Evolutionary conservation across 1,284 basidiomycete genomes (phyloP).

Genomic region (Cystobasidiaceae sp.): DNA sequence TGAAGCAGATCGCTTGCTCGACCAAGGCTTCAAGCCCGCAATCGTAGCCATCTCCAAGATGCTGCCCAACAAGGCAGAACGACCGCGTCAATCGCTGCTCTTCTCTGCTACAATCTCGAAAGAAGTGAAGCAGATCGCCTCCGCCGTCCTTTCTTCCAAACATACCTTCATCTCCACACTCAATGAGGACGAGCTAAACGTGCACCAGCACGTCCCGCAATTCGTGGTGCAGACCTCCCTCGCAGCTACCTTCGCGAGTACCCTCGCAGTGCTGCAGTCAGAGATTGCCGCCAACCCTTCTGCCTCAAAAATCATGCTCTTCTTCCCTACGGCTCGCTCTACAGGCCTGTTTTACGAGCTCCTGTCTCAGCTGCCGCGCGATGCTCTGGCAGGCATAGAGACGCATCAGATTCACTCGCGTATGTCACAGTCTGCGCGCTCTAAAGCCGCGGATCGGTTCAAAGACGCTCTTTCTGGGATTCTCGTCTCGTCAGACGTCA

Average conservation of each 20-base stretch:
- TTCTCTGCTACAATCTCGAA: conserved; percentile 51
- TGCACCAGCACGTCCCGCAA: conserved; percentile 63
- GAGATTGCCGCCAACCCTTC: conserved; percentile 45
- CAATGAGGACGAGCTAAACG: conserved; percentile 58
- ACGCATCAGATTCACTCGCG: conserved; percentile 51
- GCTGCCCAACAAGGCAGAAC: conserved; percentile 44
- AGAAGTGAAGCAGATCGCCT: conserved; percentile 49
- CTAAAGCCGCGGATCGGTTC: conserved; percentile 55
- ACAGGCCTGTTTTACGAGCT: conserved; percentile 57
- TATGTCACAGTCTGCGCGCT: conserved; percentile 52
- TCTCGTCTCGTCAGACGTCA: conserved; percentile 82
- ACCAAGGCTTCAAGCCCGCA: conserved; percentile 46
- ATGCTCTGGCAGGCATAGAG: neutral
- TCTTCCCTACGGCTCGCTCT: conserved; percentile 65
- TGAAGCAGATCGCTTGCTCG: conserved; percentile 52
- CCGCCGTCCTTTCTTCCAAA: conserved; percentile 51
- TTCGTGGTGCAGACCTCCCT: conserved; percentile 51
- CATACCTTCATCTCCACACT: conserved; percentile 62
- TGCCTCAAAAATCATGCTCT: conserved; percentile 53
- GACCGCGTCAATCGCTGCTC: conserved; percentile 49
- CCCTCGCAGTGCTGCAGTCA: conserved; percentile 46
- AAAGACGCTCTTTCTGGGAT: conserved; percentile 55
- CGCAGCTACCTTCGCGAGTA: conserved; percentile 52
- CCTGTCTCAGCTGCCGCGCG: conserved; percentile 42
- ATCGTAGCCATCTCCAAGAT: conserved; percentile 43